Percentiles rank a stretch among this genome's conserved stretches.
phyloP scores from a whole-genome alignment of 495 filamentous ascomycete species.

The Penicillium angulare region DNA sequence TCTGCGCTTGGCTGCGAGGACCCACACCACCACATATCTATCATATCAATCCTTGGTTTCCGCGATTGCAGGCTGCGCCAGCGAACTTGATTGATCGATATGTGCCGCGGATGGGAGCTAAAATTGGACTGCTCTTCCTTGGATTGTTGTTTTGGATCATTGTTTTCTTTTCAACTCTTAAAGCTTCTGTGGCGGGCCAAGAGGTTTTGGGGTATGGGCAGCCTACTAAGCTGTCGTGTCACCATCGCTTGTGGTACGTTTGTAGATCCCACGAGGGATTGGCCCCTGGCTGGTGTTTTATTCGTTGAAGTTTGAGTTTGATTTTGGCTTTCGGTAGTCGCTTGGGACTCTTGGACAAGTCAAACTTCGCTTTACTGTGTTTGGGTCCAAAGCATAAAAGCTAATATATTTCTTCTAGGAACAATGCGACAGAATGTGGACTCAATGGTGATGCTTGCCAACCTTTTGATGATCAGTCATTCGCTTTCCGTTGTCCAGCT shows the following conservation, averaged over 20 bases:
- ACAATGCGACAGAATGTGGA: constrained; percentile 60
- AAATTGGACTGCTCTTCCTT: constrained; percentile 48
- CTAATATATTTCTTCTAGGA: constrained; percentile 27
- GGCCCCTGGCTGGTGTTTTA: no score
- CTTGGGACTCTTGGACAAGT: no score
- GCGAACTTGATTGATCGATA: constrained; percentile 55
- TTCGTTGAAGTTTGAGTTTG: not conserved
- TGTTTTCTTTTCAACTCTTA: constrained; percentile 62
- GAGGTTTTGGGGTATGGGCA: constrained; percentile 61
- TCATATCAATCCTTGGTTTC: constrained; percentile 63
- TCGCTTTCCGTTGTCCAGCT: constrained; percentile 73
- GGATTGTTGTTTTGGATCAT: constrained; percentile 64
- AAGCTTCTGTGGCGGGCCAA: constrained; percentile 53
- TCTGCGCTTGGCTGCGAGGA: constrained; percentile 42
- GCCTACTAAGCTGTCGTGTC: constrained; percentile 53
- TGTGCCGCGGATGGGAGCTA: constrained; percentile 53
- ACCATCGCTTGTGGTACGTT: constrained; percentile 51
- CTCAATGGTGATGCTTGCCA: constrained; percentile 68
- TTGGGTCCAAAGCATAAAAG: no score
- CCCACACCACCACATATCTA: constrained; percentile 58
- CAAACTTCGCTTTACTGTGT: no score
- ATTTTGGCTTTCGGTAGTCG: not conserved
- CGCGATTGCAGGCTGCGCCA: constrained; percentile 60
- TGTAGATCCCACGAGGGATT: no score
- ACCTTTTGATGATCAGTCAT: constrained; percentile 64